Evolutionary conservation across 441 rosid species (phyloP), one percentile per base, ranked within the genome.

Genomic region (Corymbia citriodora): DNA sequence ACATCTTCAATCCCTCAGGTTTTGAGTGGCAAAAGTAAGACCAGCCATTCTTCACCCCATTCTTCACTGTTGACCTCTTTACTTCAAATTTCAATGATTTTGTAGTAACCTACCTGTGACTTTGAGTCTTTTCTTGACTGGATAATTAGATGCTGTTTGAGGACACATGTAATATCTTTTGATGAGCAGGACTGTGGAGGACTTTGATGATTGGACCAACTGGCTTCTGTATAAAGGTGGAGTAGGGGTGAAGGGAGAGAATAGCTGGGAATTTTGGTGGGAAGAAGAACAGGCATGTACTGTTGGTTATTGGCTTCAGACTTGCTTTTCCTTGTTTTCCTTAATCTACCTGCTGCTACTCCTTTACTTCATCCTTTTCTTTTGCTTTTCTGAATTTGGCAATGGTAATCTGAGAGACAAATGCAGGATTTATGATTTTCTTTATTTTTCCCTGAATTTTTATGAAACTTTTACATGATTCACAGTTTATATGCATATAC

Each of bases 261-360:
- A 94, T 90, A 98, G 99, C 94, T 98, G 99, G 99, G 99, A 98
- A 93, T 95, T 99, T 70, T 98, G 99, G 99, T 98, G 99, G 99
- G 97, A 96, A 65, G 99, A 98, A 92, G 99, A 98, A 88, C 99
- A 97, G 99, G 99, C 96, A 90, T 88, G 53, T 90, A 57, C 40
- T 88, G 52, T 45, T 2, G 3, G 10, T 23, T 79, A 12, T 12
- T 79, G 85, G 85, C 85, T 79, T 79, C n/a, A 45, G 14, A 45
- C n/a, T 45, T 87, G 18, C 68, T 55, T 55, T 87, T 19, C 50
- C 85, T 79, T 79, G 85, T 79, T 79, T 45, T 45, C 52, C 85
- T 48, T 79, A 7, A 45, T 79, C 85, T 79, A 45, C 85, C 52
- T 45, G 17, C n/a, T 79, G n/a, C 85, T n/a, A 9, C 72, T 63